Base-by-base conservation (phyloP, 768 basidiomycete species). In the Boletus rex-veris region DNA sequence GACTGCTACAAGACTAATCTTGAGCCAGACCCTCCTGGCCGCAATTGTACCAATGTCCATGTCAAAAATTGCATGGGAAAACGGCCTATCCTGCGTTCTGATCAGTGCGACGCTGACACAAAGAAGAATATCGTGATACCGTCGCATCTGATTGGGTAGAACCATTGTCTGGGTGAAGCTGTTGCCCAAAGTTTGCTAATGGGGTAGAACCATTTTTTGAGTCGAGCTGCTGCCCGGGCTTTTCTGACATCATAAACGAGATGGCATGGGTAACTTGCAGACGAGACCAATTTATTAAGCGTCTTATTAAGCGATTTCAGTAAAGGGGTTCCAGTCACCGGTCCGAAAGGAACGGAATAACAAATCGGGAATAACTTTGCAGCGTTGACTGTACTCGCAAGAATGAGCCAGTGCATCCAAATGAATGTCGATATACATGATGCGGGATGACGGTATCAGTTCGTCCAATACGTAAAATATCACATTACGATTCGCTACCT, bases 11-110 rank as follows among this genome's bases (percentile, higher is more conserved):
- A 75, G 6, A 43, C 81, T 68, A 3, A 73, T 71, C 58, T 67
- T 75, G 45, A 79, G 51, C 69, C 80, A 83, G 10, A 63, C 52
- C 26, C 48, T 61, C 18, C 82, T 73, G 16, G 72, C 68, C 2
- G 46, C 41, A 30, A 62, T 16, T n/a, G 66, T 72, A 12, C 52
- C 68, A 41, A 16, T 57, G 56, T 70, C 69, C 24, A 21, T 59
- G 46, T 73, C 70, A 31, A 62, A 64, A 30, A 68, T 28, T n/a
- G 36, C 54, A 57, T 73, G 70, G 9, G 66, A 59, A 48, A 69
- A 73, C 5, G 65, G 70, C 19, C 18, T 54, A 21, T 70, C 63
- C 59, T 68, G 26, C 6, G 18, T 10, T 14, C 28, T 16, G 40
- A 41, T 59, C 36, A 68, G 58, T 24, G 24, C 18, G 7, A 31